Evolutionary conservation across 352 stramenopile species (phyloP).

Genomic region (Phytopythium mirpurense): DNA sequence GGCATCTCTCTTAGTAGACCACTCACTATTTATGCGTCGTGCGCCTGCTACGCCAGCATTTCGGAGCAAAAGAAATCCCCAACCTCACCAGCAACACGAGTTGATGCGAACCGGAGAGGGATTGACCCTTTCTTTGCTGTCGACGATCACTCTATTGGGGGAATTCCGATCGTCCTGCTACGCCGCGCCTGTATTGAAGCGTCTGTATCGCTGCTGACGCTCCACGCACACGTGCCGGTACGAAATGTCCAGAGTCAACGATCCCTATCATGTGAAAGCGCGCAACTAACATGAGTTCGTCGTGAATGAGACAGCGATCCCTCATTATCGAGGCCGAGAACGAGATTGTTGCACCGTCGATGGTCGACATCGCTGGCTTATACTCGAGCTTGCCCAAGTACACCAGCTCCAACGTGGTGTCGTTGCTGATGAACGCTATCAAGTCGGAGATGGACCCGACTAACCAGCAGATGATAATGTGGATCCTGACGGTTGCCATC

Average conservation of each 20-base stretch:
- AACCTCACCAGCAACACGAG: constrained; percentile 27
- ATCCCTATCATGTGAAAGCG: neutral
- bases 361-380: constrained; percentile 59
- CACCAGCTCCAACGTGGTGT: constrained; percentile 82
- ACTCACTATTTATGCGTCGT: neutral
- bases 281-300: constrained; percentile 1
- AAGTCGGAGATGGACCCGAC: constrained; percentile 80
- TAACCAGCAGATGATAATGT: constrained; percentile 89
- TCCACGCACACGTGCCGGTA: constrained; percentile 76
- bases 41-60: constrained; percentile 10
- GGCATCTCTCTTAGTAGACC: neutral
- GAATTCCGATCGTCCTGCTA: constrained; percentile 69
- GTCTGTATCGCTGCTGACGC: constrained; percentile 74
- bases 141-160: constrained; percentile 65
- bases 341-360: constrained; percentile 52
- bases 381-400: constrained; percentile 83
- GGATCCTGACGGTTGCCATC: constrained; percentile 81
- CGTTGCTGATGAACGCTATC: constrained; percentile 73
- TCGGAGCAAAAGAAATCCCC: constrained; percentile 27
- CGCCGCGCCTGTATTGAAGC: constrained; percentile 74
- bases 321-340: constrained; percentile 81
- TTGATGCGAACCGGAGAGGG: constrained; percentile 26
- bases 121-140: constrained; percentile 43
- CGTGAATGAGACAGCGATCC: constrained; percentile 24
- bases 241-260: neutral